Evolutionary conservation across 768 basidiomycete species (phyloP), one percentile per base, ranked within the genome.

Genomic region (Kwoniella europaea): DNA sequence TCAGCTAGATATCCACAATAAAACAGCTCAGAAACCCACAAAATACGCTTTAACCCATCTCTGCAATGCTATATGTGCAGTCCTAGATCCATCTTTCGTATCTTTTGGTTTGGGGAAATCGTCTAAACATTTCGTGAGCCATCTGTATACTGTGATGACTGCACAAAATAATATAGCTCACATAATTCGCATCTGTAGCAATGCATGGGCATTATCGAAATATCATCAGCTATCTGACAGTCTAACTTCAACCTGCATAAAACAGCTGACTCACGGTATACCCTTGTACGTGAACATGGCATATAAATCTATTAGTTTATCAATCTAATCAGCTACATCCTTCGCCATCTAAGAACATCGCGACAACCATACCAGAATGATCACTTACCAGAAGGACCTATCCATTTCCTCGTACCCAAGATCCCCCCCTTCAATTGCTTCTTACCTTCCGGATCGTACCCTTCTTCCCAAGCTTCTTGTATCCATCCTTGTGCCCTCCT

Each of bases 21-120:
- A 1, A 18, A 50, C 4, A 15, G 46, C 46, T 50, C 7, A 12
- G 46, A 22, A 73, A 73, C 75, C 66, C 61, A 79, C 84, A 77
- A 95, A 96, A 79, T 96, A 92, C 50, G 88, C 82, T 43, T 90
- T 86, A 44, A 94, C 87, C 92, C 93, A 97, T 27, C 90, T 85
- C 10, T 87, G 86, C 35, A 96, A 81, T 0, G 85, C 77, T 16
- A 86, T 80, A 54, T 87, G 84, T 55, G 87, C 73, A 16, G 68
- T 63, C 20, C 73, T 53, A n/a, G 62, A 56, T 15, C 60, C 59
- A 16, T 63, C 27, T 57, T 68, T 71, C 16, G 57, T 24, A 35
- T 65, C 66, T 61, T 53, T 61, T 42, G 78, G 68, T 68, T 82
- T 81, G 0, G 80, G 79, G 59, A 83, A 83, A 52, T 83, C 81